phyloP scores from a whole-genome alignment of 805 yeast species.

The Saturnispora serradocipensis region DNA sequence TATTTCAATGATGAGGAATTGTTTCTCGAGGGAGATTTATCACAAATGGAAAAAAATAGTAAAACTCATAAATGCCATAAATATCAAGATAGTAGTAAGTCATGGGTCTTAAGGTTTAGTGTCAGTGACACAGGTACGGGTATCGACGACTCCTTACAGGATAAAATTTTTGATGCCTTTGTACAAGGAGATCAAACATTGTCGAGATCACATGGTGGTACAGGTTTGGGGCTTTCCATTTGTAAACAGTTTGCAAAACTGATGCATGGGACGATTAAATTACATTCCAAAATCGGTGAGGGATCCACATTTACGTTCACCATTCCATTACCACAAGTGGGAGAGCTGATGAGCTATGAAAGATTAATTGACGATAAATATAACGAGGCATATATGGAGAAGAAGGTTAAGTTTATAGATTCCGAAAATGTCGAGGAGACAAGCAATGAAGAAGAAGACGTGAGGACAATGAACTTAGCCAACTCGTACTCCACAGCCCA shows the following conservation, averaged over 20 bases:
- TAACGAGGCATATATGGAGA: slow-evolving; percentile 41
- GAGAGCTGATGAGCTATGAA: slow-evolving; percentile 35
- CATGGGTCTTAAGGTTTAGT: slow-evolving; percentile 57
- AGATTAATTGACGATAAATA: slow-evolving; percentile 45
- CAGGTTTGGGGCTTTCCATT: slow-evolving; percentile 84
- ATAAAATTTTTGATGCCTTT: slow-evolving; percentile 88
- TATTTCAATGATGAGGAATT: slow-evolving; percentile 16
- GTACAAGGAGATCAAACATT: slow-evolving; percentile 95
- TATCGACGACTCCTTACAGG: slow-evolving; percentile 71
- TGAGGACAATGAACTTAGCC: slow-evolving; percentile 8
- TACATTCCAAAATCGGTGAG: slow-evolving; percentile 65
- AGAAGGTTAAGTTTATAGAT: slow-evolving; percentile 31
- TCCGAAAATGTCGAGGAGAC: slow-evolving; percentile 7
- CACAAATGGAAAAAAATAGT: slow-evolving; percentile 13
- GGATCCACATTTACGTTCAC: slow-evolving; percentile 82
- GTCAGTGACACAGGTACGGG: slow-evolving; percentile 95
- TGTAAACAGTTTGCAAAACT: slow-evolving; percentile 83
- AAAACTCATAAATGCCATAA: slow-evolving; percentile 13
- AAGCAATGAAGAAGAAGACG: not conserved
- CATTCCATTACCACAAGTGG: slow-evolving; percentile 64
- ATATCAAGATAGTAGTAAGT: slow-evolving; percentile 19
- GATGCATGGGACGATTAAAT: slow-evolving; percentile 74
- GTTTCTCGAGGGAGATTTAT: slow-evolving; percentile 16
- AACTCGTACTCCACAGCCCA: slow-evolving; percentile 7
- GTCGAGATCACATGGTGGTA: slow-evolving; percentile 89